Conservation (phyloP, 2,329 filamentous ascomycete species). For the Calonectria pseudoturangicola region DNA sequence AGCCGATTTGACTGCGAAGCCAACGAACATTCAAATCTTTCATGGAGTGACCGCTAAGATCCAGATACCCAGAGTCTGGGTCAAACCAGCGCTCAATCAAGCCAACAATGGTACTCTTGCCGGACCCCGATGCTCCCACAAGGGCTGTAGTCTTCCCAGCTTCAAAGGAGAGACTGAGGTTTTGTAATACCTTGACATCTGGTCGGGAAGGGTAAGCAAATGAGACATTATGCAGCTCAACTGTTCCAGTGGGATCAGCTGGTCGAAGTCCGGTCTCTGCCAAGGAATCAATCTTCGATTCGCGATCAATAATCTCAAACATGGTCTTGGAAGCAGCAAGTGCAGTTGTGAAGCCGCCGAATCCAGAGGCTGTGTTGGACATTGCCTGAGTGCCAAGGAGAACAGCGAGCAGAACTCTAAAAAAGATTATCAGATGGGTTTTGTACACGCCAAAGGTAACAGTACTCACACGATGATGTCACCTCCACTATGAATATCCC, state of each 20-base stretch:
- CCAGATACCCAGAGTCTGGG: neutral
- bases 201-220: constrained; percentile 73
- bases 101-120: constrained; percentile 70
- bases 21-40: constrained; percentile 63
- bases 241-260: neutral
- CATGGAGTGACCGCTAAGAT: constrained; percentile 59
- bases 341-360: neutral
- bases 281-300: neutral
- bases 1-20: constrained; percentile 67
- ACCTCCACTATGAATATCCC: neutral
- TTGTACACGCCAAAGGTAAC: too few species aligned
- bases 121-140: constrained; percentile 71
- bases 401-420: neutral
- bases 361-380: neutral
- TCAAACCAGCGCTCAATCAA: constrained; percentile 71
- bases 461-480: neutral
- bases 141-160: constrained; percentile 68
- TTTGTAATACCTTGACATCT: constrained; percentile 61
- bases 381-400: neutral
- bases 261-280: neutral
- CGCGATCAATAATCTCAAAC: neutral
- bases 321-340: neutral
- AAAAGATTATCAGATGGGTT: neutral
- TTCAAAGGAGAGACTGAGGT: constrained; percentile 61
- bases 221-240: constrained; percentile 55